Percentiles rank a stretch among this genome's conserved stretches.
These are phyloP conservation scores for Ilex aquifolium DNA, from an alignment of 257 asterid species.

Conservation along the genomic window DNA sequence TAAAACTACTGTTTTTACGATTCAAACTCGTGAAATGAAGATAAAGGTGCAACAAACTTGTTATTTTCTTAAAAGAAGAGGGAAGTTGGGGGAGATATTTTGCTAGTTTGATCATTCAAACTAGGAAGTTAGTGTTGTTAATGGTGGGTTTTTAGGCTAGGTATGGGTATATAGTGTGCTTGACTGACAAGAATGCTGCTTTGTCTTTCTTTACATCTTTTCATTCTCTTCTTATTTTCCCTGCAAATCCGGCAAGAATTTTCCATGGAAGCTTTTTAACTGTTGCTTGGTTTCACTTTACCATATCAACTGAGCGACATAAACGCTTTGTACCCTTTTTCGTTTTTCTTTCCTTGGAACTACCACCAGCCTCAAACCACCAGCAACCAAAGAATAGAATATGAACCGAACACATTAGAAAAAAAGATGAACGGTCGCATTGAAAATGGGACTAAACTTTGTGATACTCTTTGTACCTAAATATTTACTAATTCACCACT, in stretches of 20 bases:
- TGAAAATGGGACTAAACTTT: too few species aligned
- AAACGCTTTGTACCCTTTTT: conserved; percentile 29
- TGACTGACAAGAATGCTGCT: conserved; percentile 58
- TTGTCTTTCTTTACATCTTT: conserved; percentile 40
- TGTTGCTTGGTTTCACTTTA: conserved; percentile 64
- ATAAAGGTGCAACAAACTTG: too few species aligned
- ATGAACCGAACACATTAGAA: too few species aligned
- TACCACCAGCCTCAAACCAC: conserved; percentile 13
- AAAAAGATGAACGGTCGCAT: too few species aligned
- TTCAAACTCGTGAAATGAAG: too few species aligned
- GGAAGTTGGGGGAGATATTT: conserved; percentile 2
- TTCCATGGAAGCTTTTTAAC: conserved; percentile 61
- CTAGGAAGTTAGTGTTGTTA: background rate
- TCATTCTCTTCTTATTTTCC: conserved; percentile 12
- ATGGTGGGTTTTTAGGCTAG: background rate
- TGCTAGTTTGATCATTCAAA: background rate
- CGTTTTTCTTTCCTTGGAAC: conserved; percentile 46
- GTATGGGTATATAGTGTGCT: conserved; percentile 2
- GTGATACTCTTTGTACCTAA: background rate
- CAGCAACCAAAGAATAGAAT: too few species aligned
- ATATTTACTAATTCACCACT: background rate
- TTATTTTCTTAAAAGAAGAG: conserved; percentile 5
- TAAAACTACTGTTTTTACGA: too few species aligned
- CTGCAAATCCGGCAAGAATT: conserved; percentile 51
- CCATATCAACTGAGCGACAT: conserved; percentile 51